phyloP scores from a whole-genome alignment of 306 rosid species.

The Senna tora region DNA sequence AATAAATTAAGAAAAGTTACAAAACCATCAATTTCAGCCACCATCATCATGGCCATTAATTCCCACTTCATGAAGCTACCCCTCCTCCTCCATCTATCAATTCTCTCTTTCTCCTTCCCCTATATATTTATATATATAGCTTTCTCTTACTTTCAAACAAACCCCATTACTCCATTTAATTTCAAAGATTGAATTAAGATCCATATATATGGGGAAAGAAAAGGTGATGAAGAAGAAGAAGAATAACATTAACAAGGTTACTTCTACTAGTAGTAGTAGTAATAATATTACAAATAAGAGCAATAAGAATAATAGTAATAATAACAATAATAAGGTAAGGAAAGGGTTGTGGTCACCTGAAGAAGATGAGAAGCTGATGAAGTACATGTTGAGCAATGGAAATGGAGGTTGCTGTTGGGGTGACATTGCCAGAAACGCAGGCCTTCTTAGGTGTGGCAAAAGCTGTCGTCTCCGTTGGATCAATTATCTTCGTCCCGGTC shows the following conservation, averaged over 20 bases:
- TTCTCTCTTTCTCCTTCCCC: slow-evolving; percentile 11
- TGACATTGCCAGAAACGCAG: slow-evolving; percentile 85
- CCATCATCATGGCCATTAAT: slow-evolving; percentile 70
- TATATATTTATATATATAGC: slow-evolving; percentile 31
- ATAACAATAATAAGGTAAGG: slow-evolving; percentile 43
- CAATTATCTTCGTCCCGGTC: slow-evolving; percentile 89
- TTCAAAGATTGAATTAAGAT: no score
- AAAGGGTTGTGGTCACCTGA: slow-evolving; percentile 96
- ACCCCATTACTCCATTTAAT: no score
- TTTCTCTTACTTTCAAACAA: slow-evolving; percentile 45
- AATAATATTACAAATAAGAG: slow-evolving; percentile 2
- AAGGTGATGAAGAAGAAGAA: slow-evolving; percentile 28
- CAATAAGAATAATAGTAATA: not conserved
- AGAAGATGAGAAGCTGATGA: slow-evolving; percentile 86
- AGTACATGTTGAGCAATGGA: slow-evolving; percentile 85
- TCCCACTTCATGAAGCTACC: slow-evolving; percentile 70
- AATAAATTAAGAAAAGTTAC: not conserved
- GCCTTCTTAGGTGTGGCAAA: slow-evolving; percentile 85
- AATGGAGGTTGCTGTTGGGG: slow-evolving; percentile 79
- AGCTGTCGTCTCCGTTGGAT: slow-evolving; percentile 98
- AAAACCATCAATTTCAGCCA: slow-evolving; percentile 41
- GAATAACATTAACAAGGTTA: no score
- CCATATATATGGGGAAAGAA: slow-evolving; percentile 39
- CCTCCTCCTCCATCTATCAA: slow-evolving; percentile 47
- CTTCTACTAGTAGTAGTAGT: not conserved